Evolutionary conservation across 2,329 filamentous ascomycete genomes (phyloP), one percentile per base, ranked within the genome.

Genomic region (Incumbomyces lentus): DNA sequence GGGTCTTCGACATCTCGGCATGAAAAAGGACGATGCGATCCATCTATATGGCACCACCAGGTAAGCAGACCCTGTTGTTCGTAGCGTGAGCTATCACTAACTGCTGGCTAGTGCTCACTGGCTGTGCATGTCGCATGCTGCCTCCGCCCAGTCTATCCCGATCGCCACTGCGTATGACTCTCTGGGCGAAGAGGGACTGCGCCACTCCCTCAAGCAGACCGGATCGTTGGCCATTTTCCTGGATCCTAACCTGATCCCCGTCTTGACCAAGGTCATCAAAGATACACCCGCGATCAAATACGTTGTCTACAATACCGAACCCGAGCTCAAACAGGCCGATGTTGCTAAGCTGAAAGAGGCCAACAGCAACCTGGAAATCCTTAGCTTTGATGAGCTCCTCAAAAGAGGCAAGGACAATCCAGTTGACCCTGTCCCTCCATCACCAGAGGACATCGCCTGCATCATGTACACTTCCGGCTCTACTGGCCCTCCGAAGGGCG

Each of bases 1-100:
- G 17, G 88, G 82, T 48, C 69, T 93, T 64, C 78, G 82, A 61
- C 80, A 82, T 60, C 70, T 94, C 32, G 88, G 87, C 45, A 65
- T 93, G 57, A 69, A 71, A 52, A 73, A 77, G 49, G 69, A 74
- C 13, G 78, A 88, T 63, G 81, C 76, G 58, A 64, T 94, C 56
- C 86, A 94, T 63, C 73, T 94, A 47, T 94, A 88, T 61, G 88
- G 83, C 40, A 78, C 83, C n/a, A 94, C 86, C 2, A 86, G 81
- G 80, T 83, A 66, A 54, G 71, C 60, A 42, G 29, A 41, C 17
- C 44, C 13, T 17, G 35, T 4, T 39, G 10, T 18, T 29, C 39
- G 17, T 22, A 4, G 31, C 14, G 35, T 16, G 39, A 46, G 46
- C 36, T 45, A 54, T 56, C 32, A 58, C 47, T 53, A 39, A 42